These are phyloP conservation scores for Pholiota adiposa DNA, from an alignment of 1,284 basidiomycete species.

Conservation along the genomic window DNA sequence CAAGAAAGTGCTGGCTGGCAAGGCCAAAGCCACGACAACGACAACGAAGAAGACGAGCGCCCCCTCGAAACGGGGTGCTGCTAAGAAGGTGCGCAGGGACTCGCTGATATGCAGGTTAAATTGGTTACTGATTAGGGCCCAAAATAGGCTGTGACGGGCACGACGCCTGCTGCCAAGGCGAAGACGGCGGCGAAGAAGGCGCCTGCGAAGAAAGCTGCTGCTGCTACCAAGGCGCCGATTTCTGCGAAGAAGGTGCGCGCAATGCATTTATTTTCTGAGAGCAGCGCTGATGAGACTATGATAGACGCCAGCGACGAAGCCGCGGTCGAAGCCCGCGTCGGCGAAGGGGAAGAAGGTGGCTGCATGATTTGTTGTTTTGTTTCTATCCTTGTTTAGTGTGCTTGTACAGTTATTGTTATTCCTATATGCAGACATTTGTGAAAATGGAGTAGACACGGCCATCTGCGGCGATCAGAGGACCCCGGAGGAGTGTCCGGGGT, in stretches of 20 bases:
- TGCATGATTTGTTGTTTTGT: constrained; percentile 23
- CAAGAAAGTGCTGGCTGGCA: constrained; percentile 36
- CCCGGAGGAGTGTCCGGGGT: constrained; percentile 18
- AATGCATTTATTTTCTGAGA: constrained; percentile 4
- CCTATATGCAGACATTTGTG: constrained; percentile 20
- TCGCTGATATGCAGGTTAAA: constrained; percentile 1
- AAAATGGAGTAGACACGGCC: constrained; percentile 17
- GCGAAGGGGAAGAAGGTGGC: constrained; percentile 34
- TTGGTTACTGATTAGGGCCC: constrained; percentile 4
- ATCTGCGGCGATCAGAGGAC: constrained; percentile 28
- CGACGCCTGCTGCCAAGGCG: constrained; percentile 38
- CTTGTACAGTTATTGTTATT: constrained; percentile 29
- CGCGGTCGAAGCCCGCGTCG: constrained; percentile 33
- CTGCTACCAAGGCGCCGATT: constrained; percentile 41
- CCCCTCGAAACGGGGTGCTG: constrained; percentile 22
- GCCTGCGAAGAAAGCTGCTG: constrained; percentile 39
- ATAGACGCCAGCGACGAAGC: constrained; percentile 31
- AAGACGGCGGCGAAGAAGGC: constrained; percentile 44
- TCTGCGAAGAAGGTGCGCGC: constrained; percentile 32
- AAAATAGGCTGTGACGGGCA: constrained; percentile 41
- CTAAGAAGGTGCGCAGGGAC: constrained; percentile 22
- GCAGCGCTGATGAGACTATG: constrained; percentile 1
- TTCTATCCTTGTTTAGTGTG: constrained; percentile 14
- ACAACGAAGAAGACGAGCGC: constrained; percentile 27
- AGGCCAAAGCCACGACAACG: constrained; percentile 25